Base-by-base conservation (phyloP, 2,329 filamentous ascomycete species). In the Alternaria longipes region DNA sequence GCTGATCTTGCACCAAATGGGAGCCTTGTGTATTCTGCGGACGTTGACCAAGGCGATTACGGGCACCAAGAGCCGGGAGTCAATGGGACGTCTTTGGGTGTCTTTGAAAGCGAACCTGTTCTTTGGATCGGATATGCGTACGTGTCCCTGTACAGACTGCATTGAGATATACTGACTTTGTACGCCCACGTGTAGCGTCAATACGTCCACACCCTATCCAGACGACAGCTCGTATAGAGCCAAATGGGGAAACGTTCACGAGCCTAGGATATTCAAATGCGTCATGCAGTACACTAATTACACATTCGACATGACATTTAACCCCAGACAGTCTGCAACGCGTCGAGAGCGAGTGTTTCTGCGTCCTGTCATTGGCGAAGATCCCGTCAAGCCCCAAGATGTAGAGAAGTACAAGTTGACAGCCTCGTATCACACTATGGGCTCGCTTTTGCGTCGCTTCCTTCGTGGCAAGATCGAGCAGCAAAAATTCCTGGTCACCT, bases 181-280 rank as follows among this genome's bases (percentile, higher is more conserved):
- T 2, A 30, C 28, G 24, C 30, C 30, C 9, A 32, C 30, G 11
- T 32, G 30, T 32, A 36, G 32, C 1, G 69, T 75, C 42, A 73
- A 78, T 8, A 77, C 76, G 0, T 59, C 58, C 2, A 54, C 61
- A 20, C 65, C 68, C 1, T 76, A 77, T 40, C 57, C 62, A 3
- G 26, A 58, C 1, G 63, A 68, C 32, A 16, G 34, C 12, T 74
- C 72, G 1, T 68, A 74, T 22, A 63, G 55, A 9, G 61, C 66
- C 16, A 71, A 67, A 41, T 80, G 78, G 77, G 61, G 60, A 11
- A 65, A 64, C 28, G 69, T 77, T 0, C 74, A 77, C 36, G 67
- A 73, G 50, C 71, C 78, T 0, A 74, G 75, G 47, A 74, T 79
- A 41, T 74, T 78, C 62, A 75, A 71, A 60, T 79, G 78, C 62